A percentile compares a stretch with the other conserved stretches of the same genome.
Evolutionary conservation across 1,284 basidiomycete species (phyloP).

Genomic region (Afroboletus lepidellus): DNA sequence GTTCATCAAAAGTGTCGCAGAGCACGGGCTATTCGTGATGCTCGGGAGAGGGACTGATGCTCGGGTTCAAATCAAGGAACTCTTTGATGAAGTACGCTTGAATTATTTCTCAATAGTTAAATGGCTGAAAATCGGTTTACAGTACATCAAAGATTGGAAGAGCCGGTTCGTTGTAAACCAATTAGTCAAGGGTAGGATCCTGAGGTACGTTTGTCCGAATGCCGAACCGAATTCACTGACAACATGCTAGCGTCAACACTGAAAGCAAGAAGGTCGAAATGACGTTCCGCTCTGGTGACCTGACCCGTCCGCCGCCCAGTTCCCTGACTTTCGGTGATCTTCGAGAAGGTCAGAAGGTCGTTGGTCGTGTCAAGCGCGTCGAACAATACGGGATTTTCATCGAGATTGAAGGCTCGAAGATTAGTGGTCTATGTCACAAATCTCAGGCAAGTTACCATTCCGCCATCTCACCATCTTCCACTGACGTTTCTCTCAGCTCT

Average conservation of each 20-base stretch:
- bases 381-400: constrained; percentile 94
- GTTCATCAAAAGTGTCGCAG: constrained; percentile 85
- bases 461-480: neutral
- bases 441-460: constrained; percentile 60
- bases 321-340: constrained; percentile 58
- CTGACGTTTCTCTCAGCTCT: constrained; percentile 51
- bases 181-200: constrained; percentile 82
- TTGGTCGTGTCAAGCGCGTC: constrained; percentile 72
- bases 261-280: constrained; percentile 82
- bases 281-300: constrained; percentile 69
- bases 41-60: constrained; percentile 83
- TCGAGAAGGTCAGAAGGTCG: constrained; percentile 71
- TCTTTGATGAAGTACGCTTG: constrained; percentile 77
- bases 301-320: constrained; percentile 43
- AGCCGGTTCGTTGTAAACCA: constrained; percentile 78
- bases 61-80: constrained; percentile 90
- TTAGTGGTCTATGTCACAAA: constrained; percentile 93
- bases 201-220: constrained; percentile 50
- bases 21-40: constrained; percentile 89
- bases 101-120: neutral
- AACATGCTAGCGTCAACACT: constrained; percentile 56
- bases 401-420: constrained; percentile 76
- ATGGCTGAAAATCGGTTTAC: constrained; percentile 16
- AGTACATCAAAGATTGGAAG: constrained; percentile 98
- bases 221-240: constrained; percentile 14